Percentiles rank a stretch among this genome's conserved stretches.
These are phyloP conservation scores for Chrysophaeum taylorii DNA, from an alignment of 352 stramenopile species.

Conservation along the genomic window DNA sequence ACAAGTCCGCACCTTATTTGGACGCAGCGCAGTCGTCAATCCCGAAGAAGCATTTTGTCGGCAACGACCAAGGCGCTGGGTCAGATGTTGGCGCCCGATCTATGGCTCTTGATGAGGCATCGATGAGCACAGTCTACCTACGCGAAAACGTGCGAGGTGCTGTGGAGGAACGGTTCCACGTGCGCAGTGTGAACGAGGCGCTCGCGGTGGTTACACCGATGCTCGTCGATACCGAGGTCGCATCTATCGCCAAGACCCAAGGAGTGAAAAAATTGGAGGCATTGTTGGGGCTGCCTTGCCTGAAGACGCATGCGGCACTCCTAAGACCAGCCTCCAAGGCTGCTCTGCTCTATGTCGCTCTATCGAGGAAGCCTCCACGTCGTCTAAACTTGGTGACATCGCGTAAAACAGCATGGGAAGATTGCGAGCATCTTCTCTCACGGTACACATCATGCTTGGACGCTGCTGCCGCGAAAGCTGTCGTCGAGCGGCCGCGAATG, in stretches of 20 bases:
- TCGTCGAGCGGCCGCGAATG: neutral
- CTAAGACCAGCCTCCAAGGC: slow-evolving; percentile 17
- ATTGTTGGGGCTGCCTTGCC: slow-evolving; percentile 13
- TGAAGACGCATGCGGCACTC: neutral
- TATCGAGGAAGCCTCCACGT: slow-evolving; percentile 4
- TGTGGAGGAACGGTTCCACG: slow-evolving; percentile 18
- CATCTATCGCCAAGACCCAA: neutral
- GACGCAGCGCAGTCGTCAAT: too few species aligned
- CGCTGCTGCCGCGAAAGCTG: neutral
- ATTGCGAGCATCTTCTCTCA: slow-evolving; percentile 9
- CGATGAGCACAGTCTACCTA: too few species aligned
- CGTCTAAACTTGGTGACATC: slow-evolving; percentile 16
- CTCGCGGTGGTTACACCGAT: slow-evolving; percentile 17
- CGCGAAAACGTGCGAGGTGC: neutral
- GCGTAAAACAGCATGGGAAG: neutral
- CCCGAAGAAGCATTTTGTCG: too few species aligned
- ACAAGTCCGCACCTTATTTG: too few species aligned
- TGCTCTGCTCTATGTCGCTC: slow-evolving; percentile 15
- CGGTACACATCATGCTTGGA: neutral
- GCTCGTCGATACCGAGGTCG: slow-evolving; percentile 21
- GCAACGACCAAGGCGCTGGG: slow-evolving; percentile 1
- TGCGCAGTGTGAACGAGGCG: slow-evolving; percentile 11
- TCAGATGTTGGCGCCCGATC: neutral
- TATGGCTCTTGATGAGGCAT: neutral
- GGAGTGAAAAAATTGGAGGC: slow-evolving; percentile 6